Evolutionary conservation across 495 filamentous ascomycete genomes (phyloP).

Genomic region (Lasiosphaeria ovina): DNA sequence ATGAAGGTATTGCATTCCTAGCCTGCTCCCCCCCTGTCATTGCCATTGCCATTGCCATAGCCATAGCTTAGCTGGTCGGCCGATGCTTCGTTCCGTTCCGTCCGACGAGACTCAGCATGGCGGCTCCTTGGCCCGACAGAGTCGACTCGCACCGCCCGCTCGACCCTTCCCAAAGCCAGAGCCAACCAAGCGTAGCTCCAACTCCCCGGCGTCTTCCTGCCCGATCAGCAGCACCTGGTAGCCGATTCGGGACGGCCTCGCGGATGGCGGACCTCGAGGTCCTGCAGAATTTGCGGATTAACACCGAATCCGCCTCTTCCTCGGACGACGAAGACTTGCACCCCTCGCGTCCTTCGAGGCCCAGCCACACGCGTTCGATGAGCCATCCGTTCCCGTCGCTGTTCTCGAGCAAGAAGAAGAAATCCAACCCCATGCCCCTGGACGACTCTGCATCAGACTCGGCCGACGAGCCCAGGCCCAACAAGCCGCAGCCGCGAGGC

Average conservation of each 20-base stretch:
- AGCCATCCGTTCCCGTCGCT: constrained; percentile 73
- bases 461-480: constrained; percentile 25
- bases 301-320: constrained; percentile 43
- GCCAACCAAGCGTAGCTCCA: not conserved
- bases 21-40: no score
- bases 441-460: constrained; percentile 31
- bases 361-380: constrained; percentile 64
- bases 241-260: constrained; percentile 20
- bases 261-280: constrained; percentile 21
- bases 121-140: constrained; percentile 25
- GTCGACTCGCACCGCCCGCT: constrained; percentile 23
- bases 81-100: constrained; percentile 1
- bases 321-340: constrained; percentile 39
- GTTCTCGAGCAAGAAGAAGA: constrained; percentile 58
- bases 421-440: constrained; percentile 22
- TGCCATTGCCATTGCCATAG: not conserved
- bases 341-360: constrained; percentile 32
- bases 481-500: constrained; percentile 27
- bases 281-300: constrained; percentile 25
- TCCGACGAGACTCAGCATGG: constrained; percentile 20
- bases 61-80: not conserved
- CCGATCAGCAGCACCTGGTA: constrained; percentile 2
- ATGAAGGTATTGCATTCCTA: no score
- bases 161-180: constrained; percentile 5
- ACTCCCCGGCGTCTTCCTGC: constrained; percentile 10